Conservation (phyloP, 306 rosid species). For the Vachellia pachyceras region DNA sequence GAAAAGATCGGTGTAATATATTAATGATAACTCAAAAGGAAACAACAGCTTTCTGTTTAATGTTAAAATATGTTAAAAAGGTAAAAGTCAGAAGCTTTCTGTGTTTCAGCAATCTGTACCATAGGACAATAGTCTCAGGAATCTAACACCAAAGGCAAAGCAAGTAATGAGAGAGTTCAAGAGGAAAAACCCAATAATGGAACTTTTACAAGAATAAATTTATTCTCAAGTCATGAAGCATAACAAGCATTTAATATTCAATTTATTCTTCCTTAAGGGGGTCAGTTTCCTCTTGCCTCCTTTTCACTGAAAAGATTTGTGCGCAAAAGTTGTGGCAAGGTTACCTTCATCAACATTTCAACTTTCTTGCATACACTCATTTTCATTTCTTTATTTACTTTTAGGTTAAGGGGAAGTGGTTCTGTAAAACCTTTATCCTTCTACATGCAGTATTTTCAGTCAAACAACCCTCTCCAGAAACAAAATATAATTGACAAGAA, state of each 20-base stretch:
- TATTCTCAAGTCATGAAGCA: neutral
- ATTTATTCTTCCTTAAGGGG: neutral
- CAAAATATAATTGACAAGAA: neutral
- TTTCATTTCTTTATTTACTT: neutral
- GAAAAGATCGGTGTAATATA: conserved; percentile 1
- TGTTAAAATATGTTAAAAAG: neutral
- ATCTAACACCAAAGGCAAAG: neutral
- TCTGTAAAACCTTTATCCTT: neutral
- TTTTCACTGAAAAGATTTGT: neutral
- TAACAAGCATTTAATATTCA: neutral
- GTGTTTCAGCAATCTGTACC: neutral
- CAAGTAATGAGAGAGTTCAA: neutral
- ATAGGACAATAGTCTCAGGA: neutral
- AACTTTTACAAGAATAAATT: neutral
- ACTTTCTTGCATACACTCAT: neutral
- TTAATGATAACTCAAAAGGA: neutral
- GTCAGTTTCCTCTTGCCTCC: neutral
- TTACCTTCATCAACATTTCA: neutral
- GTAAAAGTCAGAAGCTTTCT: neutral
- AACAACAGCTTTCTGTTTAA: neutral
- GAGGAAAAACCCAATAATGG: neutral
- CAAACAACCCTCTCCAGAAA: neutral
- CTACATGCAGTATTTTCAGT: neutral
- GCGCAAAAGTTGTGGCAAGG: neutral
- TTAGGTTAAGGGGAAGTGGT: neutral